A percentile compares a stretch with the other conserved stretches of the same genome.
Evolutionary conservation across 768 basidiomycete species (phyloP).

Genomic region (Cyathus striatus): DNA sequence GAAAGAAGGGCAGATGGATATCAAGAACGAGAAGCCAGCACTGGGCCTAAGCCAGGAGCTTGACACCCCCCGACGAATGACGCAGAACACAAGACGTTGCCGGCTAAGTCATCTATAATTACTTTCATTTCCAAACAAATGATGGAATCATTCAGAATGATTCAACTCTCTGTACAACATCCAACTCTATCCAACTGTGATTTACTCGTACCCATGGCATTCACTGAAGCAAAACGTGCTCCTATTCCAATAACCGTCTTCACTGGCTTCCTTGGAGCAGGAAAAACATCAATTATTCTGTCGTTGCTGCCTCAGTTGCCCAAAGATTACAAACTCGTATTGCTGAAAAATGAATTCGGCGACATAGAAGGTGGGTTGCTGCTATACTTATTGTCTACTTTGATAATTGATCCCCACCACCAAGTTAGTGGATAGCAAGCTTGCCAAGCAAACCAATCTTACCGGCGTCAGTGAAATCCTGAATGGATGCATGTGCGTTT

Average conservation of each 20-base stretch:
- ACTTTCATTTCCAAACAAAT: too few relatives aligned
- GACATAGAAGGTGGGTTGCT: slow-evolving; percentile 74
- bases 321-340: slow-evolving; percentile 80
- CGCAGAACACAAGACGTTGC: too few relatives aligned
- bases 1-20: not conserved
- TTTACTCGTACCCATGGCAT: too few relatives aligned
- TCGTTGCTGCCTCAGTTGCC: slow-evolving; percentile 79
- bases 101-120: too few relatives aligned
- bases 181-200: too few relatives aligned
- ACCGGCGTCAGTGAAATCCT: slow-evolving; percentile 89
- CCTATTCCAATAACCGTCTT: slow-evolving; percentile 88
- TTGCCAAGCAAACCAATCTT: slow-evolving; percentile 79
- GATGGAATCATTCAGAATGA: too few relatives aligned
- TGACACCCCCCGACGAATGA: too few relatives aligned
- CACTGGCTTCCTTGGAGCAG: slow-evolving; percentile 89
- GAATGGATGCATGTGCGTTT: slow-evolving; percentile 89
- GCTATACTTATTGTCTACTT: not conserved
- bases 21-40: not conserved
- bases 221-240: too few relatives aligned
- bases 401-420: not conserved
- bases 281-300: slow-evolving; percentile 78
- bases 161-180: too few relatives aligned
- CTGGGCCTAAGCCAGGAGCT: too few relatives aligned
- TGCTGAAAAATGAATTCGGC: slow-evolving; percentile 96
- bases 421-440: slow-evolving; percentile 76